Percentiles rank a stretch among this genome's conserved stretches.
These are phyloP conservation scores for Hypoxylon sp. DNA, from an alignment of 2,329 filamentous ascomycete genomes.

Conservation along the genomic window DNA sequence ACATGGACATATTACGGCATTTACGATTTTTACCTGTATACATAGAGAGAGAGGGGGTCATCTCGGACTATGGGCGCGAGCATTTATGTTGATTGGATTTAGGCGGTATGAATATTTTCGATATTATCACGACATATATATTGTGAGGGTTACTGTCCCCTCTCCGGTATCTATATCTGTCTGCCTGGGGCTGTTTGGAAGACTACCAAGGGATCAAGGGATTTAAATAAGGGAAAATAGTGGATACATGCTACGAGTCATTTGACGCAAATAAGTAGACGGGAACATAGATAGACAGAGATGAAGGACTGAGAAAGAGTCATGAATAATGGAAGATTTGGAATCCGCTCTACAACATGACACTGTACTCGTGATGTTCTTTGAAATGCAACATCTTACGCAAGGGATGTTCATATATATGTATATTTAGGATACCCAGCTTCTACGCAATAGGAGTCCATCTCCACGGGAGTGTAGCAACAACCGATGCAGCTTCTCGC, in stretches of 20 bases:
- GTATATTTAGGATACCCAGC: not conserved
- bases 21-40: slow-evolving; percentile 36
- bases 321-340: slow-evolving; percentile 19
- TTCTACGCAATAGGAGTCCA: not conserved
- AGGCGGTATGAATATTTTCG: slow-evolving; percentile 7
- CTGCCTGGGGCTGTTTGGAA: too few relatives aligned
- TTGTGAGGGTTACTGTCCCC: slow-evolving; percentile 27
- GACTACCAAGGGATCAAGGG: slow-evolving; percentile 9
- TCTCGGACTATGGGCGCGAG: slow-evolving; percentile 28
- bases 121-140: slow-evolving; percentile 26
- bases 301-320: slow-evolving; percentile 11
- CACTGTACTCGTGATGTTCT: not conserved
- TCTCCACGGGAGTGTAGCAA: not conserved
- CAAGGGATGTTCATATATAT: not conserved
- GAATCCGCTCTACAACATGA: not conserved
- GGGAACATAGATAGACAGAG: slow-evolving; percentile 18
- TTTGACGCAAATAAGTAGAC: slow-evolving; percentile 31
- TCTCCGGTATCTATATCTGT: not conserved
- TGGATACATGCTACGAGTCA: slow-evolving; percentile 27
- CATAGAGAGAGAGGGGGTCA: slow-evolving; percentile 26
- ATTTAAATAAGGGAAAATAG: slow-evolving; percentile 11
- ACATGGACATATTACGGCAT: slow-evolving; percentile 36
- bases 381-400: not conserved
- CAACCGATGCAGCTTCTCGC: not conserved
- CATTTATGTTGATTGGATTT: slow-evolving; percentile 25